These are phyloP conservation scores for Sesbania bispinosa DNA, from an alignment of 306 rosid genomes.

Conservation along the genomic window DNA sequence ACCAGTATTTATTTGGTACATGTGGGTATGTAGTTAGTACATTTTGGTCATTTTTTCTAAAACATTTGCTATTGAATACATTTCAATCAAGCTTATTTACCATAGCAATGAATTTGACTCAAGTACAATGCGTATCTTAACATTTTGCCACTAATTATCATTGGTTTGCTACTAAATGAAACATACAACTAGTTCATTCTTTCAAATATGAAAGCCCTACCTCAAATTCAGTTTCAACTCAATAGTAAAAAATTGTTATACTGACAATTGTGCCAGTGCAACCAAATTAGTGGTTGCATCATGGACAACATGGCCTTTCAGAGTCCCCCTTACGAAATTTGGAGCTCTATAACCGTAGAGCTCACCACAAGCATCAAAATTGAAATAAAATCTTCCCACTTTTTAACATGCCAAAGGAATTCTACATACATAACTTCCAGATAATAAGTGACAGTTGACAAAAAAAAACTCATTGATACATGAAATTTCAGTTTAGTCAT, in stretches of 20 bases:
- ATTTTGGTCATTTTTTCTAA: background rate
- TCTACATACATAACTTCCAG: background rate
- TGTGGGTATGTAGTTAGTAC: background rate
- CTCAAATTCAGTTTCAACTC: background rate
- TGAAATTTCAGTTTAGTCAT: background rate
- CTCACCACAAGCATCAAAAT: background rate
- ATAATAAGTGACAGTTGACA: background rate
- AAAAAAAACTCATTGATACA: background rate
- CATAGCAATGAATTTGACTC: background rate
- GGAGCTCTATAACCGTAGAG: background rate
- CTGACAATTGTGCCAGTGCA: background rate
- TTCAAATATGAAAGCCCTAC: background rate
- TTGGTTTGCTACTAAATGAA: background rate
- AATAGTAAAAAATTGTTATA: background rate
- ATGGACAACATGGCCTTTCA: background rate
- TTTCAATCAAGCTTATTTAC: background rate
- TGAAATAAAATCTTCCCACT: background rate
- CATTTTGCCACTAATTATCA: background rate
- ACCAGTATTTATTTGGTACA: too few species aligned
- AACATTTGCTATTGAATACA: background rate
- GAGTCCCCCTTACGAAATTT: background rate
- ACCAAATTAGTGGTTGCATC: background rate
- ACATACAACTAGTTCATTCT: background rate
- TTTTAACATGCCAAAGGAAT: background rate
- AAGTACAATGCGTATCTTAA: background rate